A percentile compares a stretch with the other conserved stretches of the same genome.
phyloP scores from a whole-genome alignment of 2,329 filamentous ascomycete genomes.

The Fusarium coicis region DNA sequence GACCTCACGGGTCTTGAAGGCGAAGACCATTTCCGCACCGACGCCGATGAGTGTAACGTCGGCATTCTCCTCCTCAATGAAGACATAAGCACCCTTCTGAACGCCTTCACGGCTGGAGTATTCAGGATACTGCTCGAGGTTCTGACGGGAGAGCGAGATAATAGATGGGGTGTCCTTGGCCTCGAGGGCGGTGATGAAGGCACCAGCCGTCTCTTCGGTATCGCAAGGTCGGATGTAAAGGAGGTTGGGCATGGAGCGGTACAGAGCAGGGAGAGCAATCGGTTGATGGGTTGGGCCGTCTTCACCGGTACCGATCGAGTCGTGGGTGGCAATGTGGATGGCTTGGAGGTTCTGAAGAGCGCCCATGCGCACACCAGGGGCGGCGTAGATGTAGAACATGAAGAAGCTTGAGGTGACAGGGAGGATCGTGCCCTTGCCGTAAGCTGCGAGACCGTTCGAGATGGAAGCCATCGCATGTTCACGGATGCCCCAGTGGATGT shows the following conservation, averaged over 20 bases:
- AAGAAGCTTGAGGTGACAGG: constrained; percentile 70
- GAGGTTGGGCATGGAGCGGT: constrained; percentile 71
- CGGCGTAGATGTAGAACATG: constrained; percentile 71
- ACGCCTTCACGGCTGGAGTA: constrained; percentile 54
- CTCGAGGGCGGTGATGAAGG: constrained; percentile 61
- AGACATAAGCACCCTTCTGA: constrained; percentile 58
- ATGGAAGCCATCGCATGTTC: constrained; percentile 71
- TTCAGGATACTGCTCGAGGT: constrained; percentile 53
- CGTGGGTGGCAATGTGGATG: constrained; percentile 71
- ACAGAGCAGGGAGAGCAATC: constrained; percentile 66
- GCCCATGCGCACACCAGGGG: constrained; percentile 69
- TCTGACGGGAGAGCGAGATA: constrained; percentile 60
- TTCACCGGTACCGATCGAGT: constrained; percentile 68
- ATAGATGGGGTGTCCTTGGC: constrained; percentile 55
- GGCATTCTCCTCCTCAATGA: constrained; percentile 55
- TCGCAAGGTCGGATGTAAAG: constrained; percentile 70
- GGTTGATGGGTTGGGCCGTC: constrained; percentile 73
- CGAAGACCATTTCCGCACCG: constrained; percentile 51
- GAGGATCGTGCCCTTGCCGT: constrained; percentile 63
- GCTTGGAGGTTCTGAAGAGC: constrained; percentile 64
- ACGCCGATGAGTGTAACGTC: constrained; percentile 58
- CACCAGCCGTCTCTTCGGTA: constrained; percentile 66
- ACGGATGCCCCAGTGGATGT: constrained; percentile 69
- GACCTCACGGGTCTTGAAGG: constrained; percentile 48
- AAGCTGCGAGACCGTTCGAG: constrained; percentile 69